Conservation (phyloP, 1,284 basidiomycete genomes). For the Cutaneotrichosporon mucoides region DNA sequence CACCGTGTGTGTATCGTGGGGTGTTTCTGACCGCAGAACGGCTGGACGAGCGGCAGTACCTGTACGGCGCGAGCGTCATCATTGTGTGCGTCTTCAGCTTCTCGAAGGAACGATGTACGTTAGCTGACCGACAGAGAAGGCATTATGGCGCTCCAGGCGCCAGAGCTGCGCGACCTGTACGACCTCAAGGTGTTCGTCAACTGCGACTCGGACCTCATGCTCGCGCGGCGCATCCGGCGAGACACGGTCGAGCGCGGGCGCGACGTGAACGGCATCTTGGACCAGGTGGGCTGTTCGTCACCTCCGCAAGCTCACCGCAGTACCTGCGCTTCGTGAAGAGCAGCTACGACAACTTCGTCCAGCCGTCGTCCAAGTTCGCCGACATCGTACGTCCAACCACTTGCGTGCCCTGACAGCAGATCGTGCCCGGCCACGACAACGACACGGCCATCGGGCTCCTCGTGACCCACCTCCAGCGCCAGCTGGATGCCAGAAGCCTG, state of each 20-base stretch:
- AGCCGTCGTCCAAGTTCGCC: constrained; percentile 76
- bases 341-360: constrained; percentile 91
- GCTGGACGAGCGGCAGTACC: constrained; percentile 75
- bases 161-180: constrained; percentile 71
- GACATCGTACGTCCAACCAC: constrained; percentile 62
- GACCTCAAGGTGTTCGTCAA: constrained; percentile 73
- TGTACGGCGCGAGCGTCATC: constrained; percentile 93
- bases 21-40: constrained; percentile 53
- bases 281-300: constrained; percentile 56
- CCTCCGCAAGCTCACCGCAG: constrained; percentile 11
- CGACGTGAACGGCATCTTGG: constrained; percentile 77
- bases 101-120: background rate
- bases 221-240: constrained; percentile 81
- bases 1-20: constrained; percentile 56
- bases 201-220: constrained; percentile 95
- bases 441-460: constrained; percentile 82
- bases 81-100: constrained; percentile 57
- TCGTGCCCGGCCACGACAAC: constrained; percentile 85
- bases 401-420: constrained; percentile 54
- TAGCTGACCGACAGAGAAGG: constrained; percentile 59
- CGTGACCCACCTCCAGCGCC: constrained; percentile 79
- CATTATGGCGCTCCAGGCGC: constrained; percentile 83
- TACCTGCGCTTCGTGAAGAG: constrained; percentile 87
- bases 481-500: constrained; percentile 72
- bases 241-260: constrained; percentile 86